phyloP scores from a whole-genome alignment of 108 stramenopile species.

The Asterionellopsis glacialis region DNA sequence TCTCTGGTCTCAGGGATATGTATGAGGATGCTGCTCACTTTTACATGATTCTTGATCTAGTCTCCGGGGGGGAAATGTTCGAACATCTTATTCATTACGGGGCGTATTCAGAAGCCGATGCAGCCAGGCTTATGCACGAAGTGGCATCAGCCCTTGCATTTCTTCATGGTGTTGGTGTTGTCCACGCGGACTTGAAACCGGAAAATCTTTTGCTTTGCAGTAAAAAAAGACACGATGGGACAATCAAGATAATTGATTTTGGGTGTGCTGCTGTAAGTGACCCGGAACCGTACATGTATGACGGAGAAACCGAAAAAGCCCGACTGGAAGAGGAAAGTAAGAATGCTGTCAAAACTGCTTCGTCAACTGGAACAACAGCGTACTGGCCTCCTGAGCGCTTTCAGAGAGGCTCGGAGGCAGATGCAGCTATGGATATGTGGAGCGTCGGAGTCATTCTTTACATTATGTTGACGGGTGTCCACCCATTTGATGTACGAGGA shows the following conservation, averaged over 20 bases:
- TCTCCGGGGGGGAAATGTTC: slow-evolving; percentile 76
- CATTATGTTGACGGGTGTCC: slow-evolving; percentile 87
- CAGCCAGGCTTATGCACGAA: slow-evolving; percentile 54
- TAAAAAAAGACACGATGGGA: slow-evolving; percentile 45
- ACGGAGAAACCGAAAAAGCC: slow-evolving; percentile 88
- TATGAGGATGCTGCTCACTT: slow-evolving; percentile 41
- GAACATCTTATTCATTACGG: slow-evolving; percentile 71
- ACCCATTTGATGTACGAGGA: slow-evolving; percentile 83
- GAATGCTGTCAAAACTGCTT: slow-evolving; percentile 11
- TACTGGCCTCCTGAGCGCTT: slow-evolving; percentile 95
- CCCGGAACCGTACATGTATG: not conserved
- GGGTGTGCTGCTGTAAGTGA: slow-evolving; percentile 42
- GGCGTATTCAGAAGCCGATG: slow-evolving; percentile 70
- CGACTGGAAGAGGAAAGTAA: slow-evolving; percentile 46
- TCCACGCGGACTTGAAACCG: slow-evolving; percentile 78
- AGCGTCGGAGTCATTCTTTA: slow-evolving; percentile 89
- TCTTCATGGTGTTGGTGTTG: slow-evolving; percentile 62
- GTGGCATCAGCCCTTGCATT: slow-evolving; percentile 71
- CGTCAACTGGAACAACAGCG: slow-evolving; percentile 91
- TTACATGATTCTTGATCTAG: slow-evolving; percentile 69
- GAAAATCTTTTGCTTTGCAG: slow-evolving; percentile 72
- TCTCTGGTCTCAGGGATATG: slow-evolving; percentile 60
- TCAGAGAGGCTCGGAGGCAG: slow-evolving; percentile 54
- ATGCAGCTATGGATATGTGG: slow-evolving; percentile 90
- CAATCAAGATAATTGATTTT: slow-evolving; percentile 80